Evolutionary conservation across 306 rosid species (phyloP).

Genomic region (Cucurbita ficifolia): DNA sequence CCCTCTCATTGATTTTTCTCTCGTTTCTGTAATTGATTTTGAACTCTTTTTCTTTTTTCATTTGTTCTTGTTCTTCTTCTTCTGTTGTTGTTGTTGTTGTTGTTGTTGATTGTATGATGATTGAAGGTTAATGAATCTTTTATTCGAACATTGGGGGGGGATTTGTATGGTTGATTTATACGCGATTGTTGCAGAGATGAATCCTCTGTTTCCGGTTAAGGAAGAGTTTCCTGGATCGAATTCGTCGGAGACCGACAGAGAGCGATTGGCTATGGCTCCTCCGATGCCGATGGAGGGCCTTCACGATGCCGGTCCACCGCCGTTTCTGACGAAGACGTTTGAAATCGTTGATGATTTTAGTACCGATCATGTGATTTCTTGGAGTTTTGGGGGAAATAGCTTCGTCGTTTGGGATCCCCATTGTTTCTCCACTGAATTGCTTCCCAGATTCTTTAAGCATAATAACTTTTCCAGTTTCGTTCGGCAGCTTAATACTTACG

Average conservation of each 20-base stretch:
- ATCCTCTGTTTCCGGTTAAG: slow-evolving; percentile 34
- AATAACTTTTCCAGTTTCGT: slow-evolving; percentile 86
- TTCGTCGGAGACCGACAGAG: slow-evolving; percentile 18
- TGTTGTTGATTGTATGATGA: neutral
- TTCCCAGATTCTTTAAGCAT: slow-evolving; percentile 76
- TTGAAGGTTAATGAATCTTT: neutral
- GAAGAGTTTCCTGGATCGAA: slow-evolving; percentile 35
- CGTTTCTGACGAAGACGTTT: slow-evolving; percentile 71
- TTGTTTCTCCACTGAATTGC: slow-evolving; percentile 38
- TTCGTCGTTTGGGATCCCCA: slow-evolving; percentile 81
- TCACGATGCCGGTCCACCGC: slow-evolving; percentile 75
- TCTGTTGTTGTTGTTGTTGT: neutral
- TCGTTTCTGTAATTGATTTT: no score
- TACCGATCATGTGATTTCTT: slow-evolving; percentile 47
- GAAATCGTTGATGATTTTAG: slow-evolving; percentile 67
- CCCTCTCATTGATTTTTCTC: no score
- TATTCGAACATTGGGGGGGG: neutral
- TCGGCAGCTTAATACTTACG: slow-evolving; percentile 83
- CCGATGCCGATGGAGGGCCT: slow-evolving; percentile 85
- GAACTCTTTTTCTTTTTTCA: neutral
- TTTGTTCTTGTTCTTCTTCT: neutral
- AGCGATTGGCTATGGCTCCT: slow-evolving; percentile 9
- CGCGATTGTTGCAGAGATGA: slow-evolving; percentile 21
- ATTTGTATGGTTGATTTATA: neutral
- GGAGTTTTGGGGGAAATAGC: slow-evolving; percentile 62